phyloP scores from a whole-genome alignment of 2,329 filamentous ascomycete genomes.

The Aspergillus oerlinghausenensis region DNA sequence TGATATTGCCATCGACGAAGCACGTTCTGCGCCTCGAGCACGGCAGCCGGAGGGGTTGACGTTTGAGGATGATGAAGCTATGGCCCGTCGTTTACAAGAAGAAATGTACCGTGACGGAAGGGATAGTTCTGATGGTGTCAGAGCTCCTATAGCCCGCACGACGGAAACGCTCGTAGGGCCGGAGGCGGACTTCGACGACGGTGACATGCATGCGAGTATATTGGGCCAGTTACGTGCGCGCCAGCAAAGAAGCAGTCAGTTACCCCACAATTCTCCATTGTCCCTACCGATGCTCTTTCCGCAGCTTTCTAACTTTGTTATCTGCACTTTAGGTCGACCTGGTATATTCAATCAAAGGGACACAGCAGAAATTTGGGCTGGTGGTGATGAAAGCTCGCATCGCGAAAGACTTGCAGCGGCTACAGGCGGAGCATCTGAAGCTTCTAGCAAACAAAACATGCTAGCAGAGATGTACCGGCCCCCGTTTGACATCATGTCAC shows the following conservation, averaged over 20 bases:
- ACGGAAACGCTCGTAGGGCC: conserved; percentile 88
- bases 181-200: conserved; percentile 50
- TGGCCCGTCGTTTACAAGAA: conserved; percentile 87
- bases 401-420: conserved; percentile 54
- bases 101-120: conserved; percentile 68
- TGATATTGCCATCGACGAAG: conserved; percentile 49
- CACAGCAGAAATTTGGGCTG: conserved; percentile 56
- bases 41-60: conserved; percentile 43
- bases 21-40: conserved; percentile 22
- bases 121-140: conserved; percentile 58
- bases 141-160: conserved; percentile 85
- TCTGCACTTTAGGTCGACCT: conserved; percentile 37
- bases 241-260: conserved; percentile 33
- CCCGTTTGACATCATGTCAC: conserved; percentile 83
- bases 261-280: background rate
- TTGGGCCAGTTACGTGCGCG: conserved; percentile 59
- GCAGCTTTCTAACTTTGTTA: conserved; percentile 7
- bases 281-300: background rate
- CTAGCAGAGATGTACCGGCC: conserved; percentile 90
- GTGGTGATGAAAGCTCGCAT: conserved; percentile 45
- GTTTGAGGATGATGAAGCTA: conserved; percentile 85
- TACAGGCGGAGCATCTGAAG: conserved; percentile 61
- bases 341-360: conserved; percentile 68
- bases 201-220: conserved; percentile 57
- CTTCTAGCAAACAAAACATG: conserved; percentile 66